Evolutionary conservation across 352 stramenopile species (phyloP).

Genomic region (Globisporangium viniferum): DNA sequence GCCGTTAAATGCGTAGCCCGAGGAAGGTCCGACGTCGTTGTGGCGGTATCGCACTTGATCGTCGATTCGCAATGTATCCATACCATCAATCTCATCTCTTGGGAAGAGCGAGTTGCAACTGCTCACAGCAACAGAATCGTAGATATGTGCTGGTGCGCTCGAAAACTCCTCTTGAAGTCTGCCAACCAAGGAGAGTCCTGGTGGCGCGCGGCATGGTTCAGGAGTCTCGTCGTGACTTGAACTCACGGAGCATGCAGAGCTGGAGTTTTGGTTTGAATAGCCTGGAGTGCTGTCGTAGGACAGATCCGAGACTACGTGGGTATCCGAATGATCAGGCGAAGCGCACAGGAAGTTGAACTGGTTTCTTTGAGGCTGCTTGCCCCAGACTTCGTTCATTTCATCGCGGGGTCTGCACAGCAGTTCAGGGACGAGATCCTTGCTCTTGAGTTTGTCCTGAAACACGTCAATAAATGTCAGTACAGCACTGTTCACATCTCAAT

Average conservation of each 20-base stretch:
- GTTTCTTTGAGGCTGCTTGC: background rate
- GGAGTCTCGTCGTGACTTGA: slow-evolving; percentile 22
- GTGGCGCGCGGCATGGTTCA: slow-evolving; percentile 22
- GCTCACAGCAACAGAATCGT: slow-evolving; percentile 19
- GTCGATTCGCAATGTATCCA: slow-evolving; percentile 13
- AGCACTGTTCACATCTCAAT: slow-evolving; percentile 1
- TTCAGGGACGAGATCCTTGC: background rate
- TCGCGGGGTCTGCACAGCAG: background rate
- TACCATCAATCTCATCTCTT: slow-evolving; percentile 1
- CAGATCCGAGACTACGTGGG: slow-evolving; percentile 18
- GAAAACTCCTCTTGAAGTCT: slow-evolving; percentile 82
- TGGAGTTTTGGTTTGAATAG: slow-evolving; percentile 20
- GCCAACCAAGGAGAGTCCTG: slow-evolving; percentile 61
- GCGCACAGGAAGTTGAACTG: slow-evolving; percentile 12
- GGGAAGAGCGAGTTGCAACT: slow-evolving; percentile 9
- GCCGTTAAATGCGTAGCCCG: slow-evolving; percentile 9
- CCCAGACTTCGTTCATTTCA: slow-evolving; percentile 15
- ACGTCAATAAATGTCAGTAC: slow-evolving; percentile 3
- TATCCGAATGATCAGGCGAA: slow-evolving; percentile 33
- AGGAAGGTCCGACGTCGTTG: background rate
- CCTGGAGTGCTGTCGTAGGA: slow-evolving; percentile 22
- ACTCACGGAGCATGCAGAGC: slow-evolving; percentile 19
- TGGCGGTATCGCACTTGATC: background rate
- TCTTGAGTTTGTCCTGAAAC: slow-evolving; percentile 7
- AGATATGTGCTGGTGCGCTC: slow-evolving; percentile 62